Evolutionary conservation across 2,329 filamentous ascomycete genomes (phyloP).

Genomic region (Aspergillus pseudonomiae): DNA sequence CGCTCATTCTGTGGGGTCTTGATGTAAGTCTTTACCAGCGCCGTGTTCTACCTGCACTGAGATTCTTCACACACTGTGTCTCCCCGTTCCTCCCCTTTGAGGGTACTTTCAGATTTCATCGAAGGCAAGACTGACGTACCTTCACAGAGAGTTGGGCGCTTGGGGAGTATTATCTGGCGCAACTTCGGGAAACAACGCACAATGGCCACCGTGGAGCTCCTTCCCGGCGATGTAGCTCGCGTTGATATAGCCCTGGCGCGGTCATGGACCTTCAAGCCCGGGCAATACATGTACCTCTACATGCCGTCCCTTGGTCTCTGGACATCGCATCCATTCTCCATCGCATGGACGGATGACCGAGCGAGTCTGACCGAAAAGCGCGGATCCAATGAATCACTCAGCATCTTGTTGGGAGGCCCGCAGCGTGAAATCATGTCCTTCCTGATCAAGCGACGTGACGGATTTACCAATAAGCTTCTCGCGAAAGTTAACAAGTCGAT

Average conservation of each 20-base stretch:
- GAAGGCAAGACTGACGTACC: constrained; percentile 23
- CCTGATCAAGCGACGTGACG: constrained; percentile 36
- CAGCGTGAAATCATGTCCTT: constrained; percentile 36
- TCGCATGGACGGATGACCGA: constrained; percentile 39
- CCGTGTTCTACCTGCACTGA: neutral
- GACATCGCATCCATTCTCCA: constrained; percentile 48
- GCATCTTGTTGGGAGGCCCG: constrained; percentile 27
- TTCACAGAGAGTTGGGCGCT: constrained; percentile 46
- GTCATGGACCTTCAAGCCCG: constrained; percentile 40
- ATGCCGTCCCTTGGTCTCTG: constrained; percentile 50
- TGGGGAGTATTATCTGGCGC: constrained; percentile 54
- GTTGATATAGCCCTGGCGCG: constrained; percentile 38
- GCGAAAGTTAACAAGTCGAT: constrained; percentile 29
- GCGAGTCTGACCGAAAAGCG: constrained; percentile 27
- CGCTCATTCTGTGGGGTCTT: constrained; percentile 37
- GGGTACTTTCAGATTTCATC: constrained; percentile 1
- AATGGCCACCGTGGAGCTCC: constrained; percentile 56
- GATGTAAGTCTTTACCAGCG: constrained; percentile 28
- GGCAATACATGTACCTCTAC: constrained; percentile 61
- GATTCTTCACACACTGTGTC: too few relatives aligned
- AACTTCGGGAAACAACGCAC: constrained; percentile 53
- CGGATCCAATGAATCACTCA: constrained; percentile 34
- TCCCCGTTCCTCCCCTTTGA: constrained; percentile 18
- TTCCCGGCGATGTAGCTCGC: constrained; percentile 59
- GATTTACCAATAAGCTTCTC: constrained; percentile 37